These are phyloP conservation scores for Chionographis japonica DNA, from an alignment of 106 monocot species.

Conservation along the genomic window DNA sequence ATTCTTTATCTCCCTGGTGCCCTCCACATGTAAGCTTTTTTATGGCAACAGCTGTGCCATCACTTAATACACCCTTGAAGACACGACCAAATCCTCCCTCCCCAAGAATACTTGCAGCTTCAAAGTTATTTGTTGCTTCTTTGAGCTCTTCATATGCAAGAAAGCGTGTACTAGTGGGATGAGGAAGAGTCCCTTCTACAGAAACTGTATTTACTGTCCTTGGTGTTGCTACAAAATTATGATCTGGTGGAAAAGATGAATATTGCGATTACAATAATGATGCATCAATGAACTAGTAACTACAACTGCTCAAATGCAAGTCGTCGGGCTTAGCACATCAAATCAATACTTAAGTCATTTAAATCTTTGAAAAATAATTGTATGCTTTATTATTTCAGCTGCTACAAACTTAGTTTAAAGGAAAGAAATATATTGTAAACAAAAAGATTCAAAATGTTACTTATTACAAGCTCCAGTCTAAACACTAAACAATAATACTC, in stretches of 20 bases:
- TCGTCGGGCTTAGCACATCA: too few species aligned
- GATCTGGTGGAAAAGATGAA: neutral
- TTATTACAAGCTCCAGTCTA: too few species aligned
- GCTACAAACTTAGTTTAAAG: too few species aligned
- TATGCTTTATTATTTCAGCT: too few species aligned
- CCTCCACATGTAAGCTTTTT: constrained; percentile 90
- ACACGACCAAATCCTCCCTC: constrained; percentile 98
- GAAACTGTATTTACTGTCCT: constrained; percentile 36
- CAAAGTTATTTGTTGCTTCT: constrained; percentile 91
- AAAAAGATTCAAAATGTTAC: too few species aligned
- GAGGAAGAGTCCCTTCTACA: constrained; percentile 62
- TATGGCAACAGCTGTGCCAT: constrained; percentile 93
- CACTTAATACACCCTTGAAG: constrained; percentile 73
- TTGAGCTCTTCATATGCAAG: constrained; percentile 89
- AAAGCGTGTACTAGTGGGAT: constrained; percentile 72
- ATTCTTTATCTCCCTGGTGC: constrained; percentile 94
- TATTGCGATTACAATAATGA: neutral
- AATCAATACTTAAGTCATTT: too few species aligned
- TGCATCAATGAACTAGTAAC: neutral
- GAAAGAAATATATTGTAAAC: too few species aligned
- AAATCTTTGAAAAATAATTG: too few species aligned
- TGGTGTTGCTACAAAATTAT: constrained; percentile 49
- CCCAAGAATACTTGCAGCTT: constrained; percentile 66
- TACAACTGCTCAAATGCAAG: too few species aligned
- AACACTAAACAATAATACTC: too few species aligned